These are phyloP conservation scores for Cladobotryum protrusum DNA, from an alignment of 2,329 filamentous ascomycete species.

Conservation along the genomic window DNA sequence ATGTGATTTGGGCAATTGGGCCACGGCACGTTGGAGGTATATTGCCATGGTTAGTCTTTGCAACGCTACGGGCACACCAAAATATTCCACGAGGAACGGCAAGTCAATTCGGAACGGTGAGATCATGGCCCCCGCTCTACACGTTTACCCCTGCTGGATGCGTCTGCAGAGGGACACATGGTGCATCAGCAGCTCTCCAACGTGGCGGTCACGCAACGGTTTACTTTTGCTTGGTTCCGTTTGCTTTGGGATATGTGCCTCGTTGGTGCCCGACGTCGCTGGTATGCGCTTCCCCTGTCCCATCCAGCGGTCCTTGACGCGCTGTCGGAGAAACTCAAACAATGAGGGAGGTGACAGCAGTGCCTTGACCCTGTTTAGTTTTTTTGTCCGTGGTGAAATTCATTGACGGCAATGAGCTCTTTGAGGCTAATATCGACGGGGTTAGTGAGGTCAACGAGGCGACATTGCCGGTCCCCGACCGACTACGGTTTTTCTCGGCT, in stretches of 20 bases:
- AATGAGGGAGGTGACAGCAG: no score
- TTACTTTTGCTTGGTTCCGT: neutral
- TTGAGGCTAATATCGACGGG: no score
- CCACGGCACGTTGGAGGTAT: neutral
- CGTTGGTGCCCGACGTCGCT: conserved; percentile 6
- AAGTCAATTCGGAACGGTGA: neutral
- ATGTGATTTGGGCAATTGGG: no score
- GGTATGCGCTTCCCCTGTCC: neutral
- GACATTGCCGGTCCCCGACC: no score
- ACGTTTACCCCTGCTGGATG: conserved; percentile 3
- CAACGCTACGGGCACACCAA: neutral
- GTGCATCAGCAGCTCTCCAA: neutral
- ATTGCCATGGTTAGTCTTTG: neutral
- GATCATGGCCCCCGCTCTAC: conserved; percentile 1
- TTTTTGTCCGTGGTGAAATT: no score
- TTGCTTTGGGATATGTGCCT: neutral
- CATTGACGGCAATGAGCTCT: no score
- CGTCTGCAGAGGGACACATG: neutral
- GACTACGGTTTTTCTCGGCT: no score
- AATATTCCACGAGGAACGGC: neutral
- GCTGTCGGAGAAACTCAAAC: no score
- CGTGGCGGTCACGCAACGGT: conserved; percentile 11
- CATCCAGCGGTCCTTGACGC: no score
- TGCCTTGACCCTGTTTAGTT: no score
- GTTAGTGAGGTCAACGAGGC: no score